Base-by-base conservation (phyloP, 1,284 basidiomycete genomes). In the Sparassis latifolia region DNA sequence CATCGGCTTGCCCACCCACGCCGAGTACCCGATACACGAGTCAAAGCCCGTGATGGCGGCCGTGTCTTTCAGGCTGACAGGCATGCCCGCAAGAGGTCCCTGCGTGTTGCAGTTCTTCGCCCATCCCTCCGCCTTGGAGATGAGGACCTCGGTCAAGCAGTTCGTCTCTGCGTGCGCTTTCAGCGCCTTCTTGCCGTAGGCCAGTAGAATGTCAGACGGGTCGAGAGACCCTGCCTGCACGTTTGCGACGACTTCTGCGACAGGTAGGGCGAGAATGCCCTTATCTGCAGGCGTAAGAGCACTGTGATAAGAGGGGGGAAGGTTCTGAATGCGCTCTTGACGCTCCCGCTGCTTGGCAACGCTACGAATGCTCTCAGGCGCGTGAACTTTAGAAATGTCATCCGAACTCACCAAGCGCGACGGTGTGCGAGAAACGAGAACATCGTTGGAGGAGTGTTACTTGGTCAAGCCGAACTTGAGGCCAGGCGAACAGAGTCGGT, bases 11-110 rank as follows among this genome's bases (percentile, higher is more conserved):
- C 74, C 74, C 42, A 76, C 75, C 65, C 78, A 76, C 10, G 76
- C 71, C 2, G 89, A 85, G 65, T 86, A 89, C 2, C 92, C 90
- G 41, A 92, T 75, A 20, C 84, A 87, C 10, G 80, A 73, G 61
- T 93, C 88, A 54, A 80, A 79, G 2, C 86, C 88, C 39, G 72
- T 66, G 56, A 92, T 75, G 58, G 84, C 73, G 51, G 81, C 62
- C 27, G 75, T 77, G 63, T 87, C 83, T 70, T 87, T 87, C 58
- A 87, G 66, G 48, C 82, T 84, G 40, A 87, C 71, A 29, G 84
- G 85, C 27, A 87, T 79, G 10, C 85, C 84, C 31, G 82, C 73
- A 33, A 87, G 69, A 5, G 82, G 78, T 72, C 70, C 77, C n/a
- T 70, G 50, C 47, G 53, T 67, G 52, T 75, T 73, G 55, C 72